Percentiles rank a stretch among this genome's conserved stretches.
These are phyloP conservation scores for Paramecium primaurelia DNA, from an alignment of 73 alveolate genomes.

Conservation along the genomic window DNA sequence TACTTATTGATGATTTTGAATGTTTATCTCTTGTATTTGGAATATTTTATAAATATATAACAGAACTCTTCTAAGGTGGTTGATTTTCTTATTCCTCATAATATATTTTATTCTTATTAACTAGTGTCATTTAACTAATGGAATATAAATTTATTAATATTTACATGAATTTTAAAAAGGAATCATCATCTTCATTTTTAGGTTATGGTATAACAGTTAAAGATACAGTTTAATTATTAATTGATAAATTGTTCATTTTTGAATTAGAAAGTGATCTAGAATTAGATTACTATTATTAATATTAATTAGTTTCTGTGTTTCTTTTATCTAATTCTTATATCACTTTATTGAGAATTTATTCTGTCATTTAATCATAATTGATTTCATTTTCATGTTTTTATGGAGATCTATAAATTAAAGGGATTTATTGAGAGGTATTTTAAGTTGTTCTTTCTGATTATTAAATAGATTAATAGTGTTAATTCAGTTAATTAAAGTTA, in stretches of 20 bases:
- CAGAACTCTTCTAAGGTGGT: neutral
- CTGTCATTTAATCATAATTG: neutral
- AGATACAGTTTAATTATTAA: neutral
- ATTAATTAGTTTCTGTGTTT: neutral
- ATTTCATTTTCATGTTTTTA: neutral
- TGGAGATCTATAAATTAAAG: neutral
- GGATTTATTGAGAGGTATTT: neutral
- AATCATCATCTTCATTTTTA: neutral
- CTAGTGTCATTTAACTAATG: neutral
- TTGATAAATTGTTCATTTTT: neutral
- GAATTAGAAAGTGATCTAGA: neutral
- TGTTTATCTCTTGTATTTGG: neutral
- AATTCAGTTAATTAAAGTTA: neutral
- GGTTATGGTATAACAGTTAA: neutral
- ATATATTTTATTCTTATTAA: neutral
- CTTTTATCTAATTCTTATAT: neutral
- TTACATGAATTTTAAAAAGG: neutral
- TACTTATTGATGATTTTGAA: neutral
- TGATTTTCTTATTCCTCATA: conserved; percentile 3
- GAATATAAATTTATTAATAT: neutral
- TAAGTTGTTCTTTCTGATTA: neutral
- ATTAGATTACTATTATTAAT: neutral
- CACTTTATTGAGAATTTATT: neutral
- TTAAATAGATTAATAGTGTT: neutral
- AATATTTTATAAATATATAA: neutral